Percentiles rank a stretch among this genome's conserved stretches.
Conservation (phyloP, 148 eudicot genomes). For the Vaccinium myrtillus region DNA sequence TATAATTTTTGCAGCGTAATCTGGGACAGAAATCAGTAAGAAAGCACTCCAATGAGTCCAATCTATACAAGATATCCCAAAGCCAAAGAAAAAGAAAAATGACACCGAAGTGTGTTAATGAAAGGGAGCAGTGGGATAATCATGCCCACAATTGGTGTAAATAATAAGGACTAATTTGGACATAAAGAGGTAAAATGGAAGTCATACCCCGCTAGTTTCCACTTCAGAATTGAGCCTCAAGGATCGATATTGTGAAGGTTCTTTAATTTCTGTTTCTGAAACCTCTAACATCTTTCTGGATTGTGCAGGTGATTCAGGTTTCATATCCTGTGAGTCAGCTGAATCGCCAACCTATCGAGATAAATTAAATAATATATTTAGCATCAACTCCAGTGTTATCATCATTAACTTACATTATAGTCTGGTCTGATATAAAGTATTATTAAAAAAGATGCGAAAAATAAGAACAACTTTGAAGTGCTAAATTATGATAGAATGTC, state of each 20-base stretch:
- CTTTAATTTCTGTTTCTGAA: constrained; percentile 32
- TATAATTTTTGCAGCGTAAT: background rate
- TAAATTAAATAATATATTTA: background rate
- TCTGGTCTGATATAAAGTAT: background rate
- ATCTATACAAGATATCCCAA: background rate
- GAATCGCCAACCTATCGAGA: constrained; percentile 33
- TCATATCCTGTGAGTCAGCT: constrained; percentile 24
- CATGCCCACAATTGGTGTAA: background rate
- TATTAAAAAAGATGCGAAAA: background rate
- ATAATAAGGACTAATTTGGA: background rate
- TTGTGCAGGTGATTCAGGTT: constrained; percentile 32
- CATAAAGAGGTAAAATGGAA: background rate
- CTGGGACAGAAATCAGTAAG: background rate
- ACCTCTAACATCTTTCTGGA: constrained; percentile 31
- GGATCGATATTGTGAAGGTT: constrained; percentile 37
- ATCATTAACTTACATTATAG: background rate
- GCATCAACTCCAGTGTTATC: background rate
- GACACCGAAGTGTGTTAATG: background rate
- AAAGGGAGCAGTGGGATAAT: background rate
- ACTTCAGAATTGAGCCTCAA: constrained; percentile 38
- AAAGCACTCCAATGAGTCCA: background rate
- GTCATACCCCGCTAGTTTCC: constrained; percentile 31
- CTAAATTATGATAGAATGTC: no score
- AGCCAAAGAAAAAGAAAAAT: background rate
- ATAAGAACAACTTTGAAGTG: no score